These are phyloP conservation scores for Carex littledalei DNA, from an alignment of 176 grass and related monocot genomes.

Conservation along the genomic window DNA sequence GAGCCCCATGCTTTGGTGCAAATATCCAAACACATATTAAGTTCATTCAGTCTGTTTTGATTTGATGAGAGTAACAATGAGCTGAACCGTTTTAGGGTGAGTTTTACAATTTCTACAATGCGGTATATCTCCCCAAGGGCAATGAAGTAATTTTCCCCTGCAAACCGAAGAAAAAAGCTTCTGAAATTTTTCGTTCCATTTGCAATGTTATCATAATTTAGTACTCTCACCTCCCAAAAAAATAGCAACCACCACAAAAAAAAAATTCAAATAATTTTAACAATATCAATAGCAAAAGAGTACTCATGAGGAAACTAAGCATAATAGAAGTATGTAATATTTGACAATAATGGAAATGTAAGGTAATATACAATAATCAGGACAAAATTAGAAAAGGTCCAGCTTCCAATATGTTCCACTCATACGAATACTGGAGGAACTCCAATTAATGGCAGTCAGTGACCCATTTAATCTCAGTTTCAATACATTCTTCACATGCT, in stretches of 20 bases:
- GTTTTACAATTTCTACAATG: slow-evolving; percentile 16
- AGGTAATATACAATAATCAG: not conserved
- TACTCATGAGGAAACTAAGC: no score
- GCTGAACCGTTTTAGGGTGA: slow-evolving; percentile 4
- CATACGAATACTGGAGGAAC: not conserved
- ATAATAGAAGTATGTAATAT: not conserved
- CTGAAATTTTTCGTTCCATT: not conserved
- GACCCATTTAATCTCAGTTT: not conserved
- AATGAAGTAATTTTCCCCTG: slow-evolving; percentile 20
- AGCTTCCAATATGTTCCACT: not conserved
- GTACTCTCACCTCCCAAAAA: not conserved
- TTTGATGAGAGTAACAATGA: slow-evolving; percentile 9
- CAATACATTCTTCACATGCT: not conserved
- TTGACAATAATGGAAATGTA: not conserved
- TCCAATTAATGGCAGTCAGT: not conserved
- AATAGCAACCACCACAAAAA: not conserved
- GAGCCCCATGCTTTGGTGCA: slow-evolving; percentile 11
- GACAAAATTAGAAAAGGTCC: not conserved
- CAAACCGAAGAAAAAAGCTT: not conserved
- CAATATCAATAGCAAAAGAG: not conserved
- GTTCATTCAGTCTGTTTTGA: not conserved
- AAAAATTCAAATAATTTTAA: not conserved
- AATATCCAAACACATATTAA: slow-evolving; percentile 7
- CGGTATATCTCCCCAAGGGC: slow-evolving; percentile 28
- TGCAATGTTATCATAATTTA: not conserved